A percentile compares a stretch with the other conserved stretches of the same genome.
Conservation (phyloP, 1,139 yeast genomes). For the Debaryomycetaceae sp. region DNA sequence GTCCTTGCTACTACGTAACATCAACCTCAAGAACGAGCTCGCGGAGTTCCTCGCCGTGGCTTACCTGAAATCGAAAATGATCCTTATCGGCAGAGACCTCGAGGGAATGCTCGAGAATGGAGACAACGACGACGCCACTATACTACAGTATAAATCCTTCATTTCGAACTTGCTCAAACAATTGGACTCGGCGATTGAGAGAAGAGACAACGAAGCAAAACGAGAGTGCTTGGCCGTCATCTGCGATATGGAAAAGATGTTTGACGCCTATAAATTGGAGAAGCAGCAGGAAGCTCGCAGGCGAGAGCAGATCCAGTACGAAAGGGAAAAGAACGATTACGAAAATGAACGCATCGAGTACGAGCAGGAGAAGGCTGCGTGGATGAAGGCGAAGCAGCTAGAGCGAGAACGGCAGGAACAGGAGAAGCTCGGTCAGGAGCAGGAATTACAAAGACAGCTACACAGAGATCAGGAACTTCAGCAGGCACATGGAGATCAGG, state of each 20-base stretch:
- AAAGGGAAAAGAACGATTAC: neutral
- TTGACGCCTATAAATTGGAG: slow-evolving; percentile 36
- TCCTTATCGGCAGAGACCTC: slow-evolving; percentile 43
- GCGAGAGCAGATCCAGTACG: slow-evolving; percentile 1
- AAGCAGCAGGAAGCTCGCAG: slow-evolving; percentile 12
- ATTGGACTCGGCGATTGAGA: slow-evolving; percentile 37
- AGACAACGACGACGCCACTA: slow-evolving; percentile 19
- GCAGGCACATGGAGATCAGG: neutral
- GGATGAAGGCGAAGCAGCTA: neutral
- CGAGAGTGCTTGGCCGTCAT: slow-evolving; percentile 52
- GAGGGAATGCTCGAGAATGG: slow-evolving; percentile 25
- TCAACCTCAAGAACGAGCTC: slow-evolving; percentile 36
- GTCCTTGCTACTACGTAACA: slow-evolving; percentile 36
- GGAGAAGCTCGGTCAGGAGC: neutral
- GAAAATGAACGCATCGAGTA: neutral
- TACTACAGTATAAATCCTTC: slow-evolving; percentile 39
- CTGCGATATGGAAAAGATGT: slow-evolving; percentile 53
- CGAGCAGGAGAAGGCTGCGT: neutral
- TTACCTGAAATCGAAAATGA: slow-evolving; percentile 46
- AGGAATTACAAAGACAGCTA: neutral
- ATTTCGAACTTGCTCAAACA: slow-evolving; percentile 42
- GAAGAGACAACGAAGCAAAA: slow-evolving; percentile 38
- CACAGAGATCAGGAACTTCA: neutral
- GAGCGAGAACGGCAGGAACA: neutral
- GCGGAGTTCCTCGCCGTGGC: slow-evolving; percentile 42